phyloP scores from a whole-genome alignment of 352 stramenopile genomes.

The Phytopythium cucurbitacearum region DNA sequence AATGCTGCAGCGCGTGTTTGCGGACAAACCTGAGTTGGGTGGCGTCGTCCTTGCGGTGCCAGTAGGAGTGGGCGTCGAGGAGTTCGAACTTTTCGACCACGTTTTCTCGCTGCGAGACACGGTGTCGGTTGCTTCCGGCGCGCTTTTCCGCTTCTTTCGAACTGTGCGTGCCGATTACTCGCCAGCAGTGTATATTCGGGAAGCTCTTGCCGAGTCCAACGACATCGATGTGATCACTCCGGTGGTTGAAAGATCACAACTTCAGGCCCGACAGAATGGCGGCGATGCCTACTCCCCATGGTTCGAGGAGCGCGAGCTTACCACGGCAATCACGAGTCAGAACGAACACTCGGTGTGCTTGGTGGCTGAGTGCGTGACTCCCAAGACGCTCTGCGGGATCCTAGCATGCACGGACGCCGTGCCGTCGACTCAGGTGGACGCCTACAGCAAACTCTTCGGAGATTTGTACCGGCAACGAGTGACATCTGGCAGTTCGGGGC shows the following conservation, averaged over 20 bases:
- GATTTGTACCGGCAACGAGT: conserved; percentile 40
- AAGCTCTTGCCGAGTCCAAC: conserved; percentile 5
- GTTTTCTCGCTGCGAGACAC: conserved; percentile 50
- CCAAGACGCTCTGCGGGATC: conserved; percentile 23
- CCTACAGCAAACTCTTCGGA: conserved; percentile 55
- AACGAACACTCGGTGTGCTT: conserved; percentile 56
- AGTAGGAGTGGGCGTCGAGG: conserved; percentile 45
- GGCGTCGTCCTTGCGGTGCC: conserved; percentile 49
- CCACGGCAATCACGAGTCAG: conserved; percentile 29
- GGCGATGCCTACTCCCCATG: conserved; percentile 31
- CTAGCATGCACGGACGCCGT: conserved; percentile 52
- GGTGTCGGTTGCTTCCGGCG: conserved; percentile 34
- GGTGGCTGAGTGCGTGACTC: conserved; percentile 35
- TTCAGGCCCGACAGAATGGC: conserved; percentile 26
- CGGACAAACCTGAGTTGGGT: conserved; percentile 25
- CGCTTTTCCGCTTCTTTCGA: conserved; percentile 57
- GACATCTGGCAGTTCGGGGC: conserved; percentile 4
- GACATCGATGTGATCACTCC: conserved; percentile 25
- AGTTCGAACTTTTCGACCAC: conserved; percentile 57
- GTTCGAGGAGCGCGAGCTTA: conserved; percentile 30
- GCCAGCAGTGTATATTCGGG: conserved; percentile 29
- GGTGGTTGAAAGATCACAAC: conserved; percentile 24
- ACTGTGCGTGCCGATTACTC: conserved; percentile 43
- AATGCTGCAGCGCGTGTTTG: conserved; percentile 43
- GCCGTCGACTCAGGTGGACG: conserved; percentile 29